Conservation (phyloP, 306 rosid genomes). For the Macrotyloma uniflorum region DNA sequence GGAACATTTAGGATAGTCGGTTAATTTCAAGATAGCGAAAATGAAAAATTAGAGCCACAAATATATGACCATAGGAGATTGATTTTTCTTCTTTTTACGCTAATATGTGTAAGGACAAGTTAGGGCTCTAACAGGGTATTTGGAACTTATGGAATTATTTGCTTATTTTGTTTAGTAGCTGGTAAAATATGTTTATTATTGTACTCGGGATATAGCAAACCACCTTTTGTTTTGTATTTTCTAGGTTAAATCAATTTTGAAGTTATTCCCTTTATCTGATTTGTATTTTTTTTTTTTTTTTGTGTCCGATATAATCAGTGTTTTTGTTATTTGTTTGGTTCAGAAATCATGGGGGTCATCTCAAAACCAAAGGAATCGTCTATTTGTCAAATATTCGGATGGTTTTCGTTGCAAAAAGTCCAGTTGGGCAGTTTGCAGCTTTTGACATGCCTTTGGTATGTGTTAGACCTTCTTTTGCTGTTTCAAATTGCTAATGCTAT, state of each 20-base stretch:
- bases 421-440: conserved; percentile 60
- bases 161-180: neutral
- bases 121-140: neutral
- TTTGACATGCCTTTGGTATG: conserved; percentile 98
- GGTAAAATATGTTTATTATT: neutral
- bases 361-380: conserved; percentile 81
- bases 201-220: neutral
- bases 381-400: conserved; percentile 89
- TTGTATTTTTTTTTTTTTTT: neutral
- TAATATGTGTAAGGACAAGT: neutral
- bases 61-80: no score
- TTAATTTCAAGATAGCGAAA: neutral
- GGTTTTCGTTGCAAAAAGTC: conserved; percentile 81
- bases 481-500: neutral
- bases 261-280: neutral
- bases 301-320: neutral
- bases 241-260: neutral
- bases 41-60: neutral
- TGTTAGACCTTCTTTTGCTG: conserved; percentile 6
- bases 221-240: neutral
- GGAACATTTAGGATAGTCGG: neutral
- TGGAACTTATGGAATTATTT: neutral
- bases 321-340: conserved; percentile 22
- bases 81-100: neutral
- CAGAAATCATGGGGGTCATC: conserved; percentile 67